Base-by-base conservation (phyloP, 2,329 filamentous ascomycete genomes). In the Aspergillus vadensis region DNA sequence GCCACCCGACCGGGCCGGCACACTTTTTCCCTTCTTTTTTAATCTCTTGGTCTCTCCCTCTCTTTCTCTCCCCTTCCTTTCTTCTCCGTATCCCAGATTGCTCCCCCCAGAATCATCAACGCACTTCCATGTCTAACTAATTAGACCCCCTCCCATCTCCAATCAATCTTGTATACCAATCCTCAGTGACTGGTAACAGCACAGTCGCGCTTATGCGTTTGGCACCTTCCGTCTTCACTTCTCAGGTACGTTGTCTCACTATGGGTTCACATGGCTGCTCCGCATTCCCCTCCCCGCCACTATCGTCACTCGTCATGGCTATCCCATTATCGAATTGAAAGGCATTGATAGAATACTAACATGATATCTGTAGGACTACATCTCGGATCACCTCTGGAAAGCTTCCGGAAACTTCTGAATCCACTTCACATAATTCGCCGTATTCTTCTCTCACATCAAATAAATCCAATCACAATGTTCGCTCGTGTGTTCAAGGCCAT, bases 151-250 rank as follows among this genome's bases (percentile, higher is more conserved):
- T 38, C 27, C 15, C 32, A 25, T 36, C 25, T 27, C n/a, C 44
- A 44, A 50, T 39, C 23, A 21, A 44, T 25, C 39, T 47, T 63
- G 38, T 56, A 59, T 59, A 55, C 63, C 58, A 62, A 60, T 65
- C 64, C 65, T 36, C 59, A 57, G 58, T 73, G 72, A 76, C 76
- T 77, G 73, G 67, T 72, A 70, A 63, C 66, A 67, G 69, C 68
- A 75, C 73, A 75, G 67, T 83, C 83, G 89, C 87, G 84, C 88
- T 88, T 89, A 92, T 92, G 90, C 90, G 88, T 89, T 89, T 89
- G 84, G 88, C 88, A 85, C 84, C 86, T 81, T 91, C 90, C 80
- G 85, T 89, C 79, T 93, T 92, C 84, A 93, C 90, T 82, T 93
- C 90, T 81, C 90, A 93, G 87, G 90, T 91, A 88, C 65, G 83